Evolutionary conservation across 176 grass and related monocot species (phyloP), one percentile per base, ranked within the genome.

Genomic region (Lolium perenne): DNA sequence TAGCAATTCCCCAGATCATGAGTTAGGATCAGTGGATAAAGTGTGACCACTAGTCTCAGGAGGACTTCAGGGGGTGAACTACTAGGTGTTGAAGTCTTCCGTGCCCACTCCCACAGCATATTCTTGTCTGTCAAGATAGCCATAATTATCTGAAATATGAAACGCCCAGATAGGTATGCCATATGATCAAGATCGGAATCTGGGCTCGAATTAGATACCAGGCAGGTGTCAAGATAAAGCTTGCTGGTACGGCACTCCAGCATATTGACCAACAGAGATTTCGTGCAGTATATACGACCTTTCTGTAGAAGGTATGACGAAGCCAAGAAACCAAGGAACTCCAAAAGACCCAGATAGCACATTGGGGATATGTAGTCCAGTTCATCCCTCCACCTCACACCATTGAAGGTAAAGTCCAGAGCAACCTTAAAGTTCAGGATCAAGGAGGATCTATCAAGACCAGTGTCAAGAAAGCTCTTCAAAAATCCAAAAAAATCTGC

Each of bases 291-390:
- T 29, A 90, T 47, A 71, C 72, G 63, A 13, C 83, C 21, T 80
- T 67, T 8, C 46, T 47, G 66, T 49, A 86, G 69, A 76, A 50
- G 77, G 57, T 76, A 70, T 0, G 87, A 87, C 5, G 85, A 85
- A 71, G 85, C 62, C 38, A 97, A 80, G 41, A 97, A 93, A 20
- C 54, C 53, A 82, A 97, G 89, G 70, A 64, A 86, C 25, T 93
- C 91, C 4, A 93, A 17, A 20, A 97, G 91, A 84, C 90, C 89
- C n/a, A 93, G 59, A 75, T 77, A 95, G 60, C 85, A 93, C 4
- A 88, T n/a, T 1, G 87, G 91, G 13, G 91, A 88, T 41, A 97
- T 74, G 56, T 89, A 97, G 76, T 93, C 88, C 10, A 0, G 8
- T 75, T 92, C 77, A 5, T 0, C 4, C 81, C 0, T 83, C 91